Evolutionary conservation across 2,329 filamentous ascomycete species (phyloP), one percentile per base, ranked within the genome.

Genomic region (Trichophyton mentagrophytes): DNA sequence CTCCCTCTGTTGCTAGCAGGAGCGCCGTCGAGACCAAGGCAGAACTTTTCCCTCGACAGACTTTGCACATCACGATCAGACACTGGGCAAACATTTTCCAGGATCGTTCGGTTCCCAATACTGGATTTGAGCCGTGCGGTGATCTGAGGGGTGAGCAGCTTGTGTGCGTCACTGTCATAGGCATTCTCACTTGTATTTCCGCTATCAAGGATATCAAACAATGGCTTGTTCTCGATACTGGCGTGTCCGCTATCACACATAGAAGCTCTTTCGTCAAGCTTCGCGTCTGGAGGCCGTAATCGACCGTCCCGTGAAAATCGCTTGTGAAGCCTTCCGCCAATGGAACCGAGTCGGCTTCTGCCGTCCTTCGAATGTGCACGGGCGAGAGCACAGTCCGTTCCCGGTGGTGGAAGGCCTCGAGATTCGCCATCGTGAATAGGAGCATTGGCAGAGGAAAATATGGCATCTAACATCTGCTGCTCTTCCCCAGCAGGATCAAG

Each of bases 151-250:
- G 70, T 74, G 13, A 67, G 60, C 47, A 76, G 71, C 42, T 63
- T 72, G 36, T 72, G 72, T 9, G 74, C 74, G 66, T 76, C 74
- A 56, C 74, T 76, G 61, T 76, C 74, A 61, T 76, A 76, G 6
- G 68, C 72, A 60, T 66, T 67, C 40, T 73, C 73, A 40, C 70
- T 76, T 64, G 70, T 69, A 61, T 74, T 62, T 58, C 71, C 73
- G 59, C 70, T 69, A 46, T 68, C 70, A 38, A 69, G 57, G 22
- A 61, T 49, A 59, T 64, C 61, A 33, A 17, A 67, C 25, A 64
- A 67, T 42, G 65, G 36, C 60, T 66, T 57, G 46, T 49, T 46
- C 44, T 46, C 47, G 30, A 40, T 42, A 36, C 46, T 15, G 36
- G 20, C 53, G 8, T 47, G 7, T 1, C 53, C 53, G 36, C 30